Conservation (phyloP, 495 filamentous ascomycete species). For the Recurvomyces mirabilis region DNA sequence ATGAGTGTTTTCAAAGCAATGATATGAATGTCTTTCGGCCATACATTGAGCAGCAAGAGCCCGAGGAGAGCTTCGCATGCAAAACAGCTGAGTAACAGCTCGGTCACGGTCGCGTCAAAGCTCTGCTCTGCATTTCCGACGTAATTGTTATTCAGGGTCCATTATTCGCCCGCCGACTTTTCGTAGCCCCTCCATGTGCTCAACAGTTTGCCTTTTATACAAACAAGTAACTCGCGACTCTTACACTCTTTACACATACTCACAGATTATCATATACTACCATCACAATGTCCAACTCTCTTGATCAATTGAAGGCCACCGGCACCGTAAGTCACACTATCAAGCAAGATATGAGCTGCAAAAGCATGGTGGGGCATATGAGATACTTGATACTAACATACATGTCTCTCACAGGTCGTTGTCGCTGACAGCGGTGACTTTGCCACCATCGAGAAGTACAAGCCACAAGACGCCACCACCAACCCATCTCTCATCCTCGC, state of each 20-base stretch:
- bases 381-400: too few species aligned
- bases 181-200: too few species aligned
- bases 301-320: constrained; percentile 91
- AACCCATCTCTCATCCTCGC: constrained; percentile 97
- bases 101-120: too few species aligned
- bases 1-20: too few species aligned
- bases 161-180: neutral
- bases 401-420: constrained; percentile 50
- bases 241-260: neutral
- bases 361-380: too few species aligned
- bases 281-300: constrained; percentile 70
- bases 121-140: too few species aligned
- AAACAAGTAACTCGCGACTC: neutral
- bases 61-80: too few species aligned
- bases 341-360: neutral
- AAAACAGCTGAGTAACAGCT: too few species aligned
- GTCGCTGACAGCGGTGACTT: constrained; percentile 90
- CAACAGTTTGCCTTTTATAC: neutral
- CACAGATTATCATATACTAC: too few species aligned
- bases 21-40: too few species aligned
- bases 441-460: constrained; percentile 94
- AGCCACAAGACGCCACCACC: constrained; percentile 98
- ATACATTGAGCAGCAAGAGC: too few species aligned
- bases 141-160: neutral
- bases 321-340: constrained; percentile 66